Evolutionary conservation across 1,284 basidiomycete genomes (phyloP).

Genomic region (Melampsora americana): DNA sequence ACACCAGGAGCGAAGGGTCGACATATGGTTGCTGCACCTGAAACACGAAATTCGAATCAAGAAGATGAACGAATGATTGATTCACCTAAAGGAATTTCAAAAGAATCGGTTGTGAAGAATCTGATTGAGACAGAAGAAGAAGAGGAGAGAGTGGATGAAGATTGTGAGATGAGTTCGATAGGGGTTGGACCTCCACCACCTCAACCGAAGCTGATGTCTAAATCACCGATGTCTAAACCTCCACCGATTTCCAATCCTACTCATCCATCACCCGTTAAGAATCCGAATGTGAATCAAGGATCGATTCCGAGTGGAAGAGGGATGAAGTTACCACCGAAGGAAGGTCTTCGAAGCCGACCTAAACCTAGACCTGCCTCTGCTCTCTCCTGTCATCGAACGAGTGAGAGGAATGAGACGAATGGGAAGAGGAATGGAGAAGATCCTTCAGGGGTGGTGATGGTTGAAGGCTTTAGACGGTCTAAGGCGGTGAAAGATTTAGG

Average conservation of each 20-base stretch:
- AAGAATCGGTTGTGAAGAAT: background rate
- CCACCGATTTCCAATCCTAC: background rate
- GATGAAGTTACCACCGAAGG: too few relatives aligned
- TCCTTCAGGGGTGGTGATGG: too few relatives aligned
- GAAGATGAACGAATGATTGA: constrained; percentile 61
- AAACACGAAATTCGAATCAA: constrained; percentile 53
- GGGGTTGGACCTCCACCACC: constrained; percentile 51
- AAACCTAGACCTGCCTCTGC: constrained; percentile 26
- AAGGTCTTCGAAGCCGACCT: background rate
- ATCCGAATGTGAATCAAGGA: background rate
- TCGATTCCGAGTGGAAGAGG: too few relatives aligned
- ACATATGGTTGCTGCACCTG: constrained; percentile 54
- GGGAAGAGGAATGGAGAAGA: too few relatives aligned
- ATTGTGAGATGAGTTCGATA: background rate
- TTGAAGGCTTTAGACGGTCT: constrained; percentile 15
- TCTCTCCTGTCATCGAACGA: constrained; percentile 20
- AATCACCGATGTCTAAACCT: constrained; percentile 9
- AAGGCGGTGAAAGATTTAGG: constrained; percentile 37
- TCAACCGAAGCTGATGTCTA: constrained; percentile 48
- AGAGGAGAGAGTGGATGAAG: constrained; percentile 5
- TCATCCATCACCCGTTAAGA: constrained; percentile 34
- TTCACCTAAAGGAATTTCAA: constrained; percentile 17
- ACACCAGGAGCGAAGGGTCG: constrained; percentile 70
- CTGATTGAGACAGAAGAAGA: background rate
- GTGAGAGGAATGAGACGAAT: too few relatives aligned